Evolutionary conservation across 2,329 filamentous ascomycete genomes (phyloP), one percentile per base, ranked within the genome.

Genomic region (Colletotrichum eremochloae): DNA sequence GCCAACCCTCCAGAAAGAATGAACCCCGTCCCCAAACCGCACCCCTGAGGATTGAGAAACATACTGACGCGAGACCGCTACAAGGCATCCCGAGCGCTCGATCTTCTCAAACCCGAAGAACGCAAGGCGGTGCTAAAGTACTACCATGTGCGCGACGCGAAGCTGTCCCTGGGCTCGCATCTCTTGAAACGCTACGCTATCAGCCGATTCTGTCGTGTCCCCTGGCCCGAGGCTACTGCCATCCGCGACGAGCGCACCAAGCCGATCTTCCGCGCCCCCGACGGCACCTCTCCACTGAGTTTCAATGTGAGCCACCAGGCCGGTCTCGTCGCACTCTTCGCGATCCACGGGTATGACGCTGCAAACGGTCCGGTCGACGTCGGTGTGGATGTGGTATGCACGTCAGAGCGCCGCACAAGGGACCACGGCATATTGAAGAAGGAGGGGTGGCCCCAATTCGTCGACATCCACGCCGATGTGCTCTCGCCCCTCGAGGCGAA

Each of bases 291-390:
- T 76, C 81, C 86, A 24, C 79, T 90, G n/a, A 76, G 83, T 74
- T 95, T 96, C 86, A 96, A 96, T 81, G 88, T 95, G 67, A 92
- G 89, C 57, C 93, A 96, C 80, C 93, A 96, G 83, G 91, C 91
- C 11, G 93, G 93, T 1, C 83, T 96, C 20, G 93, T 95, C 0
- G 88, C 89, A 2, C 83, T 95, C 40, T 86, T 92, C 15, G 91
- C 91, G 18, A 82, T 86, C 3, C 78, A 80, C 53, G 78, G 77
- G 29, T 80, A 81, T 76, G 75, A 71, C 6, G 31, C 53, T 8
- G 18, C 36, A 6, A 58, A 46, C 3, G 68, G 68, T 62, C n/a
- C 77, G 63, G 77, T 82, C 29, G 82, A 92, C 57, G 86, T 94
- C 0, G 93, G 93, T 57, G 88, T 93, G 3, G 93, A 96, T 79